phyloP scores from a whole-genome alignment of 495 filamentous ascomycete species.

The Thermothielavioides terrestris region DNA sequence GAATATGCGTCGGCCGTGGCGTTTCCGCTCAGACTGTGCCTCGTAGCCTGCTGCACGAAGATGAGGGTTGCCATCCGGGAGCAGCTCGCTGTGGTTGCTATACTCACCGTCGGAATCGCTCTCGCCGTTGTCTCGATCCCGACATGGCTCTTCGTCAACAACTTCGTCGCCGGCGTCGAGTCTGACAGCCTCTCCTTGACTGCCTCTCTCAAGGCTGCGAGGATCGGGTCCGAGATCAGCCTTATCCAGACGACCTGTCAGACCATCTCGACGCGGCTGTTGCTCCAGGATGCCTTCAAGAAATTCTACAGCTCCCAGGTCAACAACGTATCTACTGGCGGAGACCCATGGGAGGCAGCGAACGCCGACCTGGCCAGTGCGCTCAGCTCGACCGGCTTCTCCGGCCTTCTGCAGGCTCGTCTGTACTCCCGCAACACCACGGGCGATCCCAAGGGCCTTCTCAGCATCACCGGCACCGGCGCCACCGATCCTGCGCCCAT shows the following conservation, averaged over 20 bases:
- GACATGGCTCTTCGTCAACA: slow-evolving; percentile 64
- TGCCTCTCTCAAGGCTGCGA: slow-evolving; percentile 75
- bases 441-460: slow-evolving; percentile 41
- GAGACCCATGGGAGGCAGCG: slow-evolving; percentile 45
- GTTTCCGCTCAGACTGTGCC: slow-evolving; percentile 14
- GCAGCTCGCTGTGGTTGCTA: slow-evolving; percentile 68
- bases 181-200: slow-evolving; percentile 57
- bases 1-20: slow-evolving; percentile 20
- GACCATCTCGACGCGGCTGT: slow-evolving; percentile 56
- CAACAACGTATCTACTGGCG: slow-evolving; percentile 36
- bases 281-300: slow-evolving; percentile 54
- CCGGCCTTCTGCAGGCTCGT: slow-evolving; percentile 54
- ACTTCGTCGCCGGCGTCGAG: slow-evolving; percentile 58
- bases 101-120: slow-evolving; percentile 58
- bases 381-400: slow-evolving; percentile 42
- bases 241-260: slow-evolving; percentile 62
- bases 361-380: slow-evolving; percentile 52
- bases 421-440: slow-evolving; percentile 57
- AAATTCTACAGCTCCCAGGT: slow-evolving; percentile 51
- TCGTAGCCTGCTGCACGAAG: slow-evolving; percentile 33
- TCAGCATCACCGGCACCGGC: slow-evolving; percentile 50
- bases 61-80: slow-evolving; percentile 81
- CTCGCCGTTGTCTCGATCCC: slow-evolving; percentile 47
- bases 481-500: slow-evolving; percentile 29
- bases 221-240: slow-evolving; percentile 65